Evolutionary conservation across 2,329 filamentous ascomycete species (phyloP), one percentile per base, ranked within the genome.

Genomic region (Coniochaeta sp.): DNA sequence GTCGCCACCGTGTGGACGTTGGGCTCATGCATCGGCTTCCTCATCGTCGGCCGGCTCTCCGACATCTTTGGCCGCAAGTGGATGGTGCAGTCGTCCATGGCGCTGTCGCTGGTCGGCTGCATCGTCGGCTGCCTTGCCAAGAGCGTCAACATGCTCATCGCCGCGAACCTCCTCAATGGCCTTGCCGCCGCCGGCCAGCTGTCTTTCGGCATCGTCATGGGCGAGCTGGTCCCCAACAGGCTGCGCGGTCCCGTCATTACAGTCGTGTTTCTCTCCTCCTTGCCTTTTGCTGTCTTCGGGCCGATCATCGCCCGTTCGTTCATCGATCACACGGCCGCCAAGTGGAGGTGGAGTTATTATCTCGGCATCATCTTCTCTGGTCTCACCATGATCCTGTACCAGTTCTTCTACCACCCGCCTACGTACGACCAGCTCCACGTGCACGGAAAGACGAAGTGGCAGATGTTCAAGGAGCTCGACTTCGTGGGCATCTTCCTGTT

Each of bases 1-100:
- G 78, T 78, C 0, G 80, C 79, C 9, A 82, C 79, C 0, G 76
- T 79, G 6, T 75, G 76, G 9, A 55, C 54, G 6, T 68, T 84
- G 57, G 77, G 84, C 56, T 79, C 79, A 9, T 82, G 80, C 59
- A 87, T 85, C 0, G 80, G 81, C 42, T 88, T 87, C 62, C 82
- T 86, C 52, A 74, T 88, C 0, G 87, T 87, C 66, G 84, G 84
- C 14, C 78, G 83, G 4, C 66, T 86, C 4, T 85, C 82, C 1
- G 83, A 87, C 67, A 80, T 86, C 1, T 78, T 86, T 54, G 83
- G 83, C 16, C 77, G 84, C 9, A 87, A 86, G 66, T 74, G 78
- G 8, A 75, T 87, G 8, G 81, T 84, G 58, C 66, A 87, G 8
- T 75, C 74, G 1, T 80, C 81, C 1, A 69, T 86, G 14, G 73